A percentile compares a stretch with the other conserved stretches of the same genome.
Evolutionary conservation across 108 stramenopile genomes (phyloP).

Genomic region (Aureococcus anophagefferens): DNA sequence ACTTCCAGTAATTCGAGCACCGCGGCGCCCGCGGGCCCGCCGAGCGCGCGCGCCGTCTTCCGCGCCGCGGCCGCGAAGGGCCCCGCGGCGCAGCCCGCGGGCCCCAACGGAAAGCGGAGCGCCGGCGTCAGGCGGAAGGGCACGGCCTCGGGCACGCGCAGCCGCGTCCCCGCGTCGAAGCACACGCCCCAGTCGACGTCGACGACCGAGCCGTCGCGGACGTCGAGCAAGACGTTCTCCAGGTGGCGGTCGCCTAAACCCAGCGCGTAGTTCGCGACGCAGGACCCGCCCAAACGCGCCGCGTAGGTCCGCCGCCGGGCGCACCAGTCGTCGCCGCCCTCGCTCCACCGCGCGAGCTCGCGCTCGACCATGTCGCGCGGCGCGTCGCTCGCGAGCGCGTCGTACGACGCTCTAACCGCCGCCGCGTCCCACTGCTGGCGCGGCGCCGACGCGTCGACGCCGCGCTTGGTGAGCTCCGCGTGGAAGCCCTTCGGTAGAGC

Average conservation of each 20-base stretch:
- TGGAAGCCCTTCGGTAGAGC: background rate
- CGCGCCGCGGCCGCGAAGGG: too few species aligned
- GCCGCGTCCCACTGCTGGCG: background rate
- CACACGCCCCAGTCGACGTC: conserved; percentile 38
- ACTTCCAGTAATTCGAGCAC: background rate
- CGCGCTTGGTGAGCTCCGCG: background rate
- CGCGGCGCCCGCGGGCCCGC: too few species aligned
- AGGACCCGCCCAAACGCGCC: background rate
- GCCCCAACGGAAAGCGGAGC: background rate
- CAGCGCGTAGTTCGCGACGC: conserved; percentile 24
- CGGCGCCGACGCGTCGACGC: background rate
- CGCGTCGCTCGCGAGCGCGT: background rate
- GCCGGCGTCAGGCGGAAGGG: conserved; percentile 17
- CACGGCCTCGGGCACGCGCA: conserved; percentile 18
- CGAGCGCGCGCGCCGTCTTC: too few species aligned
- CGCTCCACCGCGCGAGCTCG: background rate
- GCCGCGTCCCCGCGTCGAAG: conserved; percentile 15
- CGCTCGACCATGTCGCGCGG: conserved; percentile 1
- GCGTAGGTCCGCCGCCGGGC: background rate
- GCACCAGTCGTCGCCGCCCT: background rate
- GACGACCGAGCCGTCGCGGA: conserved; percentile 15
- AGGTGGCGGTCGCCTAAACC: conserved; percentile 64
- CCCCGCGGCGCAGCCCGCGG: background rate
- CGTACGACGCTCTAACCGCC: background rate
- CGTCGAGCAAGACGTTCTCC: conserved; percentile 51